These are phyloP conservation scores for Aspergillus thermomutatus DNA, from an alignment of 2,329 filamentous ascomycete species.

Conservation along the genomic window DNA sequence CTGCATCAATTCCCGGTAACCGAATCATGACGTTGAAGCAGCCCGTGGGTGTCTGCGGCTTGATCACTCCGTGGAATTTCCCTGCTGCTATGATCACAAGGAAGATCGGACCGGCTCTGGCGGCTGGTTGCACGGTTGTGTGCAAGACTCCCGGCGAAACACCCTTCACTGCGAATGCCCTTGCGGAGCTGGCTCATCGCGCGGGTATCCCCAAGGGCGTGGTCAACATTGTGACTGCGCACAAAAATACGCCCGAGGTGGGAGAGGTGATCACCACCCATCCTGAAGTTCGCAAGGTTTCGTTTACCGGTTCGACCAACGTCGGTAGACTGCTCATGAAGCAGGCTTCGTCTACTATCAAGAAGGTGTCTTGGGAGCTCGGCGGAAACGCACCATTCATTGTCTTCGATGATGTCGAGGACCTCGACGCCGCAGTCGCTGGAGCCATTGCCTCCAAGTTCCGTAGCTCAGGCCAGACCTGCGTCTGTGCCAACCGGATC, in stretches of 20 bases:
- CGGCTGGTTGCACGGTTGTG: conserved; percentile 93
- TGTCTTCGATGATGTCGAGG: conserved; percentile 85
- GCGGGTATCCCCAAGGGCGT: conserved; percentile 89
- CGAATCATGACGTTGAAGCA: conserved; percentile 62
- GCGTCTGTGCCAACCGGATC: conserved; percentile 70
- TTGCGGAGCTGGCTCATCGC: conserved; percentile 80
- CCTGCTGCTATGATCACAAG: conserved; percentile 53
- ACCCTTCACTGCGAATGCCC: conserved; percentile 81
- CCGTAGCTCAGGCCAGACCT: conserved; percentile 91
- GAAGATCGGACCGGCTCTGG: conserved; percentile 60
- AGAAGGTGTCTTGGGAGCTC: conserved; percentile 85
- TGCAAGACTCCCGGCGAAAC: conserved; percentile 90
- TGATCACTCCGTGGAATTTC: conserved; percentile 69
- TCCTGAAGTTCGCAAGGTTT: conserved; percentile 78
- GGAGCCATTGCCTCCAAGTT: conserved; percentile 88
- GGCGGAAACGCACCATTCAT: conserved; percentile 96
- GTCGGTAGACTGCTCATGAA: conserved; percentile 80
- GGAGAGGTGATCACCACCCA: conserved; percentile 74
- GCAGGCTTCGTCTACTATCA: conserved; percentile 77
- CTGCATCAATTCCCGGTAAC: conserved; percentile 57
- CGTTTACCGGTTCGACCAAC: conserved; percentile 77
- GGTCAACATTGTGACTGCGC: conserved; percentile 79
- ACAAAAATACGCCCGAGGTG: conserved; percentile 74
- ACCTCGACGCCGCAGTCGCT: conserved; percentile 77
- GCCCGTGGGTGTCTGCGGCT: conserved; percentile 64